Evolutionary conservation across 2,329 filamentous ascomycete species (phyloP).

Genomic region (Westerdykella sp.): DNA sequence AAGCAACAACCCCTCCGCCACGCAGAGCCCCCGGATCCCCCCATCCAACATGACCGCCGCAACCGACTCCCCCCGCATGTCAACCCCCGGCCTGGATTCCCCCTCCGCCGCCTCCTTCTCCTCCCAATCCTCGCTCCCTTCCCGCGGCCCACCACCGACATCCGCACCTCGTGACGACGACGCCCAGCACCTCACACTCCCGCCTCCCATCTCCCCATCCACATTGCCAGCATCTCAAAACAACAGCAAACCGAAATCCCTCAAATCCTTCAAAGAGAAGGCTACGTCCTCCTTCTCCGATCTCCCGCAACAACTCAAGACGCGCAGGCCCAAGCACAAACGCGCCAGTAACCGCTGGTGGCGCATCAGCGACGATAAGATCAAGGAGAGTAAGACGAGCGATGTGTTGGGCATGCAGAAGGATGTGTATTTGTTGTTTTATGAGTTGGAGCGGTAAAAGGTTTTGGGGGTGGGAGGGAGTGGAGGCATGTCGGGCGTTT

Average conservation of each 20-base stretch:
- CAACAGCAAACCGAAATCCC: conserved; percentile 15
- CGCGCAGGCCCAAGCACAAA: conserved; percentile 43
- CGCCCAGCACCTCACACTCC: conserved; percentile 8
- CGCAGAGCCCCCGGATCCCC: conserved; percentile 44
- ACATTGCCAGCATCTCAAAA: conserved; percentile 10
- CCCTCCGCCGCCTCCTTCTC: conserved; percentile 30
- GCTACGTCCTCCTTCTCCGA: conserved; percentile 42
- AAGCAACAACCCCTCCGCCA: conserved; percentile 44
- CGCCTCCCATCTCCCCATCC: conserved; percentile 12
- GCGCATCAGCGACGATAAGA: conserved; percentile 95
- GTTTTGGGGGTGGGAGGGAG: too few species aligned
- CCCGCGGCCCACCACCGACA: conserved; percentile 23
- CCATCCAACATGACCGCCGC: conserved; percentile 21
- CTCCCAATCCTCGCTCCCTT: conserved; percentile 26
- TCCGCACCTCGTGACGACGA: conserved; percentile 27
- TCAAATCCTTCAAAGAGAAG: conserved; percentile 30
- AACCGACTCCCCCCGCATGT: conserved; percentile 22
- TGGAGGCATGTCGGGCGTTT: too few species aligned
- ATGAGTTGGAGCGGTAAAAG: conserved; percentile 63
- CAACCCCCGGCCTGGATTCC: conserved; percentile 22
- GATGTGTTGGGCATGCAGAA: conserved; percentile 91
- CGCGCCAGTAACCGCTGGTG: conserved; percentile 77
- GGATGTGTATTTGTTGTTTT: conserved; percentile 94
- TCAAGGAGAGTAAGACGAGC: conserved; percentile 86
- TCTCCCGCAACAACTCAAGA: conserved; percentile 38